A percentile compares a stretch with the other conserved stretches of the same genome.
Evolutionary conservation across 1,284 basidiomycete genomes (phyloP).

Genomic region (Bjerkandera adusta): DNA sequence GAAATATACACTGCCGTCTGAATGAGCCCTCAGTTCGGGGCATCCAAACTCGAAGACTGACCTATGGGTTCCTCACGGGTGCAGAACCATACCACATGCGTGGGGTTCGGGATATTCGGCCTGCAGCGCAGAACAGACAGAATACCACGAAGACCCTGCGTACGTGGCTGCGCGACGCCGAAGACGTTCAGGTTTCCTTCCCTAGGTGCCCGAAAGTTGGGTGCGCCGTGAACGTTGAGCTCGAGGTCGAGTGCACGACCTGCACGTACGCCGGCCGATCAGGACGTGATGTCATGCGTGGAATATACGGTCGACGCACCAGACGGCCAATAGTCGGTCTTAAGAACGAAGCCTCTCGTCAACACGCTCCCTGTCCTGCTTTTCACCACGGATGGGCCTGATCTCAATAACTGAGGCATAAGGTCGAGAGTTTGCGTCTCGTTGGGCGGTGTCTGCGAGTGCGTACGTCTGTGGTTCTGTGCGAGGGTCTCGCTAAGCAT

Average conservation of each 20-base stretch:
- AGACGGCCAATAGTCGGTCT: conserved; percentile 91
- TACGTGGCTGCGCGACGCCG: conserved; percentile 93
- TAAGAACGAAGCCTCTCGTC: conserved; percentile 88
- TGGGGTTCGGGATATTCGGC: conserved; percentile 58
- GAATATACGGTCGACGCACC: conserved; percentile 37
- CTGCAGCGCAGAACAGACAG: conserved; percentile 84
- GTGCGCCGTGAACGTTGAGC: conserved; percentile 90
- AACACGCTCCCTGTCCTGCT: conserved; percentile 86
- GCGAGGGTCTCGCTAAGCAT: conserved; percentile 7
- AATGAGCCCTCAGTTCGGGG: no score
- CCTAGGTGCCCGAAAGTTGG: conserved; percentile 88
- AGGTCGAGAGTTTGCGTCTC: conserved; percentile 54
- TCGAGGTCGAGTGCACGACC: conserved; percentile 90
- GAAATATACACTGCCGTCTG: conserved; percentile 79
- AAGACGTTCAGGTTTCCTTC: conserved; percentile 84
- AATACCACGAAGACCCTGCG: conserved; percentile 90
- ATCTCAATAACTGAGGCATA: conserved; percentile 57
- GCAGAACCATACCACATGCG: conserved; percentile 82
- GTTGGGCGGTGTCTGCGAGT: not conserved
- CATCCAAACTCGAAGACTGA: conserved; percentile 39
- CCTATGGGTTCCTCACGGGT: conserved; percentile 83
- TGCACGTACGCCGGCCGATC: conserved; percentile 23
- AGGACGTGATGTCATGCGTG: not conserved
- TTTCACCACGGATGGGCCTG: conserved; percentile 79
- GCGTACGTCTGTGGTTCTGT: not conserved